Evolutionary conservation across 768 basidiomycete genomes (phyloP).

Genomic region (Tricholoma furcatifolium): DNA sequence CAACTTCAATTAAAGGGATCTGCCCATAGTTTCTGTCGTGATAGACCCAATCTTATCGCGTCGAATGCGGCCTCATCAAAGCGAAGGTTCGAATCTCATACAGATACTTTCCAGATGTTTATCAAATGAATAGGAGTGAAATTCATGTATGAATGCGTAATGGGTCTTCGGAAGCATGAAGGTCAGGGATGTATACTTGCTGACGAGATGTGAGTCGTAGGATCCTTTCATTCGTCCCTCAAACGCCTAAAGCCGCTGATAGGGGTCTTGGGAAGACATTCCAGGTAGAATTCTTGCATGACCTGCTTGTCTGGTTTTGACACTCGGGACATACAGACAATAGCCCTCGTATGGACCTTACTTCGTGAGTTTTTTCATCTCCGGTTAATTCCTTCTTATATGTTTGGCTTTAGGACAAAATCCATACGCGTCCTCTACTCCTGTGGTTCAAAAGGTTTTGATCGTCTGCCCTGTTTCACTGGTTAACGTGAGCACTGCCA

Average conservation of each 20-base stretch:
- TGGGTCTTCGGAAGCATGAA: slow-evolving; percentile 90
- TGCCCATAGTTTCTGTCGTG: slow-evolving; percentile 77
- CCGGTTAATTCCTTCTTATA: neutral
- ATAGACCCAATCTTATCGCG: slow-evolving; percentile 82
- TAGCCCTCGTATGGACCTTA: slow-evolving; percentile 89
- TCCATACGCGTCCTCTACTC: slow-evolving; percentile 58
- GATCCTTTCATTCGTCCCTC: neutral
- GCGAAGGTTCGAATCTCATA: slow-evolving; percentile 56
- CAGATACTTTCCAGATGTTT: neutral
- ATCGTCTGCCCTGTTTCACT: slow-evolving; percentile 95
- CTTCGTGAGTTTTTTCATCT: slow-evolving; percentile 56
- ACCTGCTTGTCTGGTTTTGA: neutral
- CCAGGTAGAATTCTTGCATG: slow-evolving; percentile 43
- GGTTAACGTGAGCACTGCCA: slow-evolving; percentile 55
- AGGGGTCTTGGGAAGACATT: slow-evolving; percentile 98
- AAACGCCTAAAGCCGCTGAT: slow-evolving; percentile 7
- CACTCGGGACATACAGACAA: slow-evolving; percentile 53
- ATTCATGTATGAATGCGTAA: slow-evolving; percentile 95
- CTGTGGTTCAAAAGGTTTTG: slow-evolving; percentile 75
- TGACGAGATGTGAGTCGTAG: slow-evolving; percentile 84
- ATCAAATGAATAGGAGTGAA: slow-evolving; percentile 51
- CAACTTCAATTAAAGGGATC: slow-evolving; percentile 39
- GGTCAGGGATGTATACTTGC: slow-evolving; percentile 94
- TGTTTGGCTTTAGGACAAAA: slow-evolving; percentile 66
- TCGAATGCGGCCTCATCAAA: slow-evolving; percentile 84